Evolutionary conservation across 768 basidiomycete genomes (phyloP).

Genomic region (Naganishia friedmannii): DNA sequence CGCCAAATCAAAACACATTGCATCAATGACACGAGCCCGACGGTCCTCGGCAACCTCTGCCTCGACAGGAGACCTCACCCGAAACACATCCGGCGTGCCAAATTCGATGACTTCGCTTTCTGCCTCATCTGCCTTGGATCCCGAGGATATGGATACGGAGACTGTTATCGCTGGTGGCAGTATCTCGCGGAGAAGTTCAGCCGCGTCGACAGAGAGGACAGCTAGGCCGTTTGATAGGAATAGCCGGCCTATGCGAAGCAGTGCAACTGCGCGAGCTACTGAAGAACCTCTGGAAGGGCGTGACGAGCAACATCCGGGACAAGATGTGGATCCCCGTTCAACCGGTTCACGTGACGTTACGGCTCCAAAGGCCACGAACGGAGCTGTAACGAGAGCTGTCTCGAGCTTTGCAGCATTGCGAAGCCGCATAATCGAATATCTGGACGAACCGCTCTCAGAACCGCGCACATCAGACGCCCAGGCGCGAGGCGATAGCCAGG

Average conservation of each 20-base stretch:
- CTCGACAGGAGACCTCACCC: not conserved
- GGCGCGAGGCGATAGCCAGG: not conserved
- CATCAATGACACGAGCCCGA: constrained; percentile 6
- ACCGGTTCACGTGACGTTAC: not conserved
- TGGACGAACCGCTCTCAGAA: constrained; percentile 17
- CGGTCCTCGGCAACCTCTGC: not conserved
- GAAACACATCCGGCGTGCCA: not conserved
- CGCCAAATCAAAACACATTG: constrained; percentile 10
- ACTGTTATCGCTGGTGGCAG: constrained; percentile 7
- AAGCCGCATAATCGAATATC: constrained; percentile 11
- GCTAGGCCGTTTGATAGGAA: constrained; percentile 9
- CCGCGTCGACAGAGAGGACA: constrained; percentile 13
- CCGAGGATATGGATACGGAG: constrained; percentile 7
- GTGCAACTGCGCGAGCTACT: not conserved
- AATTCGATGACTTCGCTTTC: constrained; percentile 12
- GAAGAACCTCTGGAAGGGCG: not conserved
- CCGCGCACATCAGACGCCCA: not conserved
- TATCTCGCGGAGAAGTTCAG: not conserved
- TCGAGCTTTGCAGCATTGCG: constrained; percentile 16
- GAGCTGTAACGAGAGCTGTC: constrained; percentile 5
- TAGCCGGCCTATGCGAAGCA: not conserved
- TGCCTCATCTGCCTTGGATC: constrained; percentile 2
- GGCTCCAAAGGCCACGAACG: not conserved
- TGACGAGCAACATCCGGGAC: not conserved
- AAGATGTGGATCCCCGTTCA: not conserved